These are phyloP conservation scores for Cairneyella variabilis DNA, from an alignment of 495 filamentous ascomycete genomes.

Conservation along the genomic window DNA sequence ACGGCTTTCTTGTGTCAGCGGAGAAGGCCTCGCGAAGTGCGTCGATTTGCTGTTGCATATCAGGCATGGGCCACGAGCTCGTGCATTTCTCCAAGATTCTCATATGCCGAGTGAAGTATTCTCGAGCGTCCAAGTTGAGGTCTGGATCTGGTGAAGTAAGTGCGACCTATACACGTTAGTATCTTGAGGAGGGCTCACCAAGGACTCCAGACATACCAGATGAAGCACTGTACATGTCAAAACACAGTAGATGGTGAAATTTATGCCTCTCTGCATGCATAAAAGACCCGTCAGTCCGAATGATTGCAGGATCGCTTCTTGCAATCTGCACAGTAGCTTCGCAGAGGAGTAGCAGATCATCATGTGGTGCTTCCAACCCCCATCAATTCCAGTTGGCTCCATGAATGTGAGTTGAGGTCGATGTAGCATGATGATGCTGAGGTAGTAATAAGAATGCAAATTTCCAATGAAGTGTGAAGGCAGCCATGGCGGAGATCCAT, in stretches of 20 bases:
- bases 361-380: conserved; percentile 86
- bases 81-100: conserved; percentile 86
- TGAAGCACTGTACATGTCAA: conserved; percentile 95
- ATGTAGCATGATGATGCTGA: conserved; percentile 84
- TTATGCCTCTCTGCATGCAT: conserved; percentile 93
- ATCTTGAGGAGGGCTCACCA: neutral
- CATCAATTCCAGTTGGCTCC: conserved; percentile 66
- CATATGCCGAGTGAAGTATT: conserved; percentile 95
- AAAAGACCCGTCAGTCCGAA: conserved; percentile 79
- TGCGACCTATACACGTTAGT: conserved; percentile 60
- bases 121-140: conserved; percentile 76
- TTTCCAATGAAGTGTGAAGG: conserved; percentile 89
- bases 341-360: conserved; percentile 80
- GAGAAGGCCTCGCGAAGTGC: conserved; percentile 90
- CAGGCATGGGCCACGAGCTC: conserved; percentile 82
- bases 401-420: conserved; percentile 79
- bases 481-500: conserved; percentile 80
- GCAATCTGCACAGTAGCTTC: conserved; percentile 83
- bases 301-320: conserved; percentile 75
- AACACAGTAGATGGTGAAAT: conserved; percentile 90
- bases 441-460: conserved; percentile 87
- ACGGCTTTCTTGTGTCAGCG: conserved; percentile 77
- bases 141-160: conserved; percentile 92
- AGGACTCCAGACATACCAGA: conserved; percentile 57
- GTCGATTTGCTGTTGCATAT: conserved; percentile 89